phyloP scores from a whole-genome alignment of 2,329 filamentous ascomycete genomes.

The Neoscytalidium dimidiatum region DNA sequence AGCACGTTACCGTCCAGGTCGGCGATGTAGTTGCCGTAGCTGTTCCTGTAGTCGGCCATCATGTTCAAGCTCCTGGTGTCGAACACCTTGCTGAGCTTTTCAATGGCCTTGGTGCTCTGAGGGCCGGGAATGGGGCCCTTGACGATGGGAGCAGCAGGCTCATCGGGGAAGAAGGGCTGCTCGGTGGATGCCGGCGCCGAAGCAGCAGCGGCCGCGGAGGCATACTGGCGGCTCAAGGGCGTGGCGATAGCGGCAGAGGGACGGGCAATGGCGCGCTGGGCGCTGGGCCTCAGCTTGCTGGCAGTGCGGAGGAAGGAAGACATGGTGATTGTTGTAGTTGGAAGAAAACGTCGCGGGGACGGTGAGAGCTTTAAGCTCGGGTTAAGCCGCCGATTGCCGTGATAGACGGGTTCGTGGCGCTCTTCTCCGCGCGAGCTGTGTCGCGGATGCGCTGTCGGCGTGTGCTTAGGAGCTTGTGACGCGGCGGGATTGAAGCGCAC shows the following conservation, averaged over 20 bases:
- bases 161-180: slow-evolving; percentile 59
- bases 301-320: slow-evolving; percentile 34
- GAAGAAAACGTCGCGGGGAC: neutral
- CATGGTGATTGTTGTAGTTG: slow-evolving; percentile 26
- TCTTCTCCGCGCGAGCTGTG: slow-evolving; percentile 5
- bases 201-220: slow-evolving; percentile 34
- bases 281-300: slow-evolving; percentile 26
- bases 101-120: slow-evolving; percentile 67
- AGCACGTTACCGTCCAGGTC: slow-evolving; percentile 72
- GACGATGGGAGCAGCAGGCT: slow-evolving; percentile 58
- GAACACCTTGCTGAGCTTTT: slow-evolving; percentile 75
- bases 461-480: slow-evolving; percentile 1
- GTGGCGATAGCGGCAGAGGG: slow-evolving; percentile 24
- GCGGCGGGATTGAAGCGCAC: neutral
- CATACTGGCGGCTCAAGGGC: slow-evolving; percentile 32
- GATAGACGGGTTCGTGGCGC: slow-evolving; percentile 2
- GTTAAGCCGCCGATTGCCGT: slow-evolving; percentile 17
- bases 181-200: slow-evolving; percentile 34
- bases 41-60: slow-evolving; percentile 41
- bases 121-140: slow-evolving; percentile 72
- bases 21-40: slow-evolving; percentile 74
- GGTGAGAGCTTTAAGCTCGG: neutral
- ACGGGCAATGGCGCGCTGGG: slow-evolving; percentile 25
- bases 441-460: neutral
- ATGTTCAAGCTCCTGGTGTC: slow-evolving; percentile 81